phyloP scores from a whole-genome alignment of 352 stramenopile species.

The Phytophthora constricta region DNA sequence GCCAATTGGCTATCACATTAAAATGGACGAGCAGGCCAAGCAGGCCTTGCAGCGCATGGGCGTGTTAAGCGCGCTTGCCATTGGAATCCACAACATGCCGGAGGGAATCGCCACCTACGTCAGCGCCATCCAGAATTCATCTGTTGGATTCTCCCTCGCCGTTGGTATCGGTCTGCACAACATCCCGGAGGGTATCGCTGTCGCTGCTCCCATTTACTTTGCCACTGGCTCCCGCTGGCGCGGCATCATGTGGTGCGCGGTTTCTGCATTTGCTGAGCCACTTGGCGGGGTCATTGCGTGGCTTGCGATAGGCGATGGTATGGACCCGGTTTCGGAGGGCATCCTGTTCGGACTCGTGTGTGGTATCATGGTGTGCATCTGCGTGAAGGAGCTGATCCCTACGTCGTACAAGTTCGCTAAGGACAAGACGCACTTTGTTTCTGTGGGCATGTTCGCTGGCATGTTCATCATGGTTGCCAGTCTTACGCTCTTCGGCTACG shows the following conservation, averaged over 20 bases:
- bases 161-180: slow-evolving; percentile 3
- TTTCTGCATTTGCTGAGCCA: slow-evolving; percentile 1
- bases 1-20: neutral
- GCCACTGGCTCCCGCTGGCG: slow-evolving; percentile 2
- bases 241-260: slow-evolving; percentile 1
- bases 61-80: neutral
- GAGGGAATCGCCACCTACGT: neutral
- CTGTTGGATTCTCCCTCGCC: neutral
- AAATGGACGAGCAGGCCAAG: slow-evolving; percentile 1
- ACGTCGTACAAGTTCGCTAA: slow-evolving; percentile 79
- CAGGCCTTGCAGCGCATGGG: neutral
- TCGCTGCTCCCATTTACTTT: slow-evolving; percentile 1
- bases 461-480: slow-evolving; percentile 88
- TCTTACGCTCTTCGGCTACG: slow-evolving; percentile 81
- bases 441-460: slow-evolving; percentile 69
- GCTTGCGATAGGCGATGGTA: neutral
- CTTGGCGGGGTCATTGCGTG: neutral
- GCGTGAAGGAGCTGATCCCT: slow-evolving; percentile 4
- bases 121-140: slow-evolving; percentile 1
- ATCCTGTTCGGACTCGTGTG: slow-evolving; percentile 3
- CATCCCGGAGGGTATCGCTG: slow-evolving; percentile 1
- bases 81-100: slow-evolving; percentile 1
- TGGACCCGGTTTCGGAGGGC: slow-evolving; percentile 1
- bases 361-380: slow-evolving; percentile 4
- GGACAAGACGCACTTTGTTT: slow-evolving; percentile 71